Evolutionary conservation across 1,139 yeast species (phyloP), one percentile per base, ranked within the genome.

Genomic region (Lodderomyces orthopsilosis): DNA sequence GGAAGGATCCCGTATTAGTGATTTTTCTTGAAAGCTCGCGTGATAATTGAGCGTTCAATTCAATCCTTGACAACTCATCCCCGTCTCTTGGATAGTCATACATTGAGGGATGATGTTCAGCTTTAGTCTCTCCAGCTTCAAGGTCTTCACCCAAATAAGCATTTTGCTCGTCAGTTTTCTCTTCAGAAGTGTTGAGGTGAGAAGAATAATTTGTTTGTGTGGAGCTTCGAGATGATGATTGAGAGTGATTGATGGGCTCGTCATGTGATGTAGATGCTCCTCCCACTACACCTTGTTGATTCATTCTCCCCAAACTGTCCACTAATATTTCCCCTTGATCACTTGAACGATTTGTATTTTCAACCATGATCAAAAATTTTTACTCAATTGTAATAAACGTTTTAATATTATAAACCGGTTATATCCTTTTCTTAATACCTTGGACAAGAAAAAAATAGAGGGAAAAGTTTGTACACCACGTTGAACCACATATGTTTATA

Each of bases 1-100:
- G 12, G 37, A 54, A 55, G 2, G 91, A 91, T 37, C 60, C 65
- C 14, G 67, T 59, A 18, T 68, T 69, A 0, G 74, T 68, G 35
- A 66, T 48, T 41, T 63, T 58, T 44, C 68, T 58, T 22, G 61
- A 55, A 41, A 65, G 49, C 12, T 63, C 55, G 37, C 67, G 49
- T 5, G 66, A 52, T 12, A 58, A 56, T 3, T 51, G 50, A 13
- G 55, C 62, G 44, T 58, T 55, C 17, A 63, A 48, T 45, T 64
- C 68, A 41, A 54, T 53, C 34, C 67, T 51, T 33, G 60, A 47
- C 44, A 63, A 50, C 39, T 63, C 66, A 38, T 61, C 65, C 15
- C 57, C 65, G 48, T 53, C 27, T 15, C 15, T 38, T 21, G 44
- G 14, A 26, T 14, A 10, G n/a, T 22, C 14, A 9, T 15, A 17